Evolutionary conservation across 805 yeast genomes (phyloP).

Genomic region (Yamadazyma akitaensis): DNA sequence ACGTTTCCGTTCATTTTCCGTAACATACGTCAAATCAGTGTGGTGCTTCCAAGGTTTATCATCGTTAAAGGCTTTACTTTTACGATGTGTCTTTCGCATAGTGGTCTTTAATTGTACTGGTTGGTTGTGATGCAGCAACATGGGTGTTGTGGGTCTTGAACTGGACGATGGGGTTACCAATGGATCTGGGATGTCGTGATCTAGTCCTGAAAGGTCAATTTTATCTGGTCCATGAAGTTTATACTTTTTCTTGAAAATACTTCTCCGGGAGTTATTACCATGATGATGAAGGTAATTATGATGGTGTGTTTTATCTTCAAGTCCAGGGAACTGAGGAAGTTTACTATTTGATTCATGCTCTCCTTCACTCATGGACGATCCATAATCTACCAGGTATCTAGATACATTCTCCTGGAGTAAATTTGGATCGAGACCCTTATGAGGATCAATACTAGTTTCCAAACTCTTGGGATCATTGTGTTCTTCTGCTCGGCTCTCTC

Average conservation of each 20-base stretch:
- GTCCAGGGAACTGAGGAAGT: conserved; percentile 36
- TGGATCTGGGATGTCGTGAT: conserved; percentile 10
- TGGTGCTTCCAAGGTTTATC: conserved; percentile 95
- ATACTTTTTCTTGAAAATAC: conserved; percentile 20
- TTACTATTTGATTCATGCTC: conserved; percentile 8
- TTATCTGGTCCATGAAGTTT: conserved; percentile 15
- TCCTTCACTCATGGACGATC: conserved; percentile 6
- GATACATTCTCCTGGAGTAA: conserved; percentile 1
- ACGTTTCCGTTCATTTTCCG: conserved; percentile 72
- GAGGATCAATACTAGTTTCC: no score
- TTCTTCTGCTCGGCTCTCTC: neutral
- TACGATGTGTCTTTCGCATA: conserved; percentile 43
- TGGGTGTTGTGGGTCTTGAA: conserved; percentile 16
- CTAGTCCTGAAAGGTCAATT: conserved; percentile 14
- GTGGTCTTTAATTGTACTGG: conserved; percentile 49
- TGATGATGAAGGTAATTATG: conserved; percentile 31
- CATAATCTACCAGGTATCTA: conserved; percentile 13
- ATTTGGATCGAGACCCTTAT: neutral
- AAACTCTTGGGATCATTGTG: neutral
- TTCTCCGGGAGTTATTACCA: conserved; percentile 10
- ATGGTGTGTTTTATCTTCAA: conserved; percentile 13
- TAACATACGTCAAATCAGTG: conserved; percentile 47
- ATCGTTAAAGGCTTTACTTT: conserved; percentile 60
- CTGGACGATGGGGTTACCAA: conserved; percentile 4
- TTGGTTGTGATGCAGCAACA: conserved; percentile 17